These are phyloP conservation scores for Chlamydomonas sp. DNA, from an alignment of 139 green algal genomes.

Conservation along the genomic window DNA sequence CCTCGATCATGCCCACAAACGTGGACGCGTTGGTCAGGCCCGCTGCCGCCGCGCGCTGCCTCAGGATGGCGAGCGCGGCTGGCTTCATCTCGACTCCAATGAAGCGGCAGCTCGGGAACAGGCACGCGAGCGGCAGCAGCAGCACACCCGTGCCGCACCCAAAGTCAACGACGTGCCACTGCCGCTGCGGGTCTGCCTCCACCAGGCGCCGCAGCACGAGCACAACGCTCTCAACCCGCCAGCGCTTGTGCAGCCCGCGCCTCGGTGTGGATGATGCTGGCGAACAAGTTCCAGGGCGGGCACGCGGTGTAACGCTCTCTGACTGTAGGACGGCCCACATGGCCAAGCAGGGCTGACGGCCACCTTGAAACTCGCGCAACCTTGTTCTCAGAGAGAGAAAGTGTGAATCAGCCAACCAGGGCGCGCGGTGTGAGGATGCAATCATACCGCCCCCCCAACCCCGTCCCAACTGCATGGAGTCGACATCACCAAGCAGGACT, in stretches of 20 bases:
- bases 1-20: conserved; percentile 47
- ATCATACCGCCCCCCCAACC: no score
- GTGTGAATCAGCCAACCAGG: no score
- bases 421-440: no score
- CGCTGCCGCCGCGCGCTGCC: conserved; percentile 31
- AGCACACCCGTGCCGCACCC: conserved; percentile 61
- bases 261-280: no score
- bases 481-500: no score
- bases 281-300: no score
- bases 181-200: background rate
- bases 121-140: conserved; percentile 50
- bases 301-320: no score
- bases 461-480: no score
- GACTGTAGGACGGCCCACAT: no score
- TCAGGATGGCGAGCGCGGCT: conserved; percentile 45
- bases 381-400: no score
- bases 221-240: conserved; percentile 52
- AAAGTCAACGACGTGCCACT: conserved; percentile 60
- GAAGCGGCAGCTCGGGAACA: conserved; percentile 50
- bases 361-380: no score
- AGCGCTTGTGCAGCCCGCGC: conserved; percentile 22
- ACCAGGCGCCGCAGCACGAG: conserved; percentile 39
- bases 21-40: conserved; percentile 40
- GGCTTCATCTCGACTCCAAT: conserved; percentile 66
- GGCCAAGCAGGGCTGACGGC: no score